phyloP scores from a whole-genome alignment of 1,139 yeast species.

The Hyphopichia buzzinii region DNA sequence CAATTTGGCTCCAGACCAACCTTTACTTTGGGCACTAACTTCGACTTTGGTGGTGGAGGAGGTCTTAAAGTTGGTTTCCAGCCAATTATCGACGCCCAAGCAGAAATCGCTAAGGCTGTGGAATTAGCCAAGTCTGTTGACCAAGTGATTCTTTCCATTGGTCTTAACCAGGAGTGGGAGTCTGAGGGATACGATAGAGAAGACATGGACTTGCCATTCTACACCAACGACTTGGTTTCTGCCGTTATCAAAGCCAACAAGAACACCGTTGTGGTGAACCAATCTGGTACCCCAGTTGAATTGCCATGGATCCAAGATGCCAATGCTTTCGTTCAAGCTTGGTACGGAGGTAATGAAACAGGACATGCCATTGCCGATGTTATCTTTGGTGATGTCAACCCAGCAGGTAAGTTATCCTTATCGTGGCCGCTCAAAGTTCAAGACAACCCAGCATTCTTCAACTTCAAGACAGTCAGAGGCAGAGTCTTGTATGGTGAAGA shows the following conservation, averaged over 20 bases:
- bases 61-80: constrained; percentile 32
- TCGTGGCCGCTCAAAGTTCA: constrained; percentile 45
- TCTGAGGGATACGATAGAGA: constrained; percentile 37
- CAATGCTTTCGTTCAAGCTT: constrained; percentile 49
- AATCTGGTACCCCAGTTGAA: constrained; percentile 62
- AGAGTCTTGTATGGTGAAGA: constrained; percentile 55
- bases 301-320: constrained; percentile 55
- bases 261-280: constrained; percentile 54
- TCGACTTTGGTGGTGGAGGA: constrained; percentile 25
- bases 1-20: constrained; percentile 53
- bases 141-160: constrained; percentile 43
- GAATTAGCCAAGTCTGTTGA: constrained; percentile 28
- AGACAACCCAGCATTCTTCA: constrained; percentile 46
- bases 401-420: constrained; percentile 30
- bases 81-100: constrained; percentile 15
- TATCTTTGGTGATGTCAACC: constrained; percentile 24
- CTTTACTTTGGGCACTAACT: constrained; percentile 14
- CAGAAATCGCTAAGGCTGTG: constrained; percentile 26
- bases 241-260: constrained; percentile 48
- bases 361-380: constrained; percentile 25
- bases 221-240: constrained; percentile 44
- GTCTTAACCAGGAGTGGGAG: constrained; percentile 38
- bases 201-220: constrained; percentile 43
- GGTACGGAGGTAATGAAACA: constrained; percentile 37
- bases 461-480: constrained; percentile 39